phyloP scores from a whole-genome alignment of 305 asterid species.

The Fraxinus albicans region DNA sequence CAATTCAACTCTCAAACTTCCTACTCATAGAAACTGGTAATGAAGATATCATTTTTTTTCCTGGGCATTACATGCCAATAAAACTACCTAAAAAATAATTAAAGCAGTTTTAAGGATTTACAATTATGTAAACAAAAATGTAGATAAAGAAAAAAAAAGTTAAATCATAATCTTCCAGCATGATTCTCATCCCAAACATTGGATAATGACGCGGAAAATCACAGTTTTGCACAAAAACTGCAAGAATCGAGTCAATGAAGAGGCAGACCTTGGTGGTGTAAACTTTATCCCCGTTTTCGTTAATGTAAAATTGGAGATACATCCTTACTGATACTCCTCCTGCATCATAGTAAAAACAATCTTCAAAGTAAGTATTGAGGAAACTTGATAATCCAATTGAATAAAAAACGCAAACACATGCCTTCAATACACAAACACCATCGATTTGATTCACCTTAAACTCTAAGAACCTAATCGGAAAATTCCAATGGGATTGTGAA shows the following conservation, averaged over 20 bases:
- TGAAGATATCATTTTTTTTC: background rate
- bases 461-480: background rate
- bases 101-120: background rate
- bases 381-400: background rate
- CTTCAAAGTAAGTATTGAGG: background rate
- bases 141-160: background rate
- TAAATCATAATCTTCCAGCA: background rate
- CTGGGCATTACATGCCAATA: background rate
- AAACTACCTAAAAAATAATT: background rate
- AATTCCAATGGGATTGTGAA: background rate
- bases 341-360: background rate
- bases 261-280: conserved; percentile 28
- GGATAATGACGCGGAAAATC: background rate
- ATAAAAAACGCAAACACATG: background rate
- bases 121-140: background rate
- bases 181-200: background rate
- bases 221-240: too few species aligned
- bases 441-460: background rate
- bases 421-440: background rate
- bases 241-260: background rate
- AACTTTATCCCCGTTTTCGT: conserved; percentile 31
- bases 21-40: background rate
- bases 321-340: conserved; percentile 3
- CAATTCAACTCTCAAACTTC: background rate
- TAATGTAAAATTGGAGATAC: conserved; percentile 28